Conservation (phyloP, 768 basidiomycete genomes). For the Tulasnella sp. region DNA sequence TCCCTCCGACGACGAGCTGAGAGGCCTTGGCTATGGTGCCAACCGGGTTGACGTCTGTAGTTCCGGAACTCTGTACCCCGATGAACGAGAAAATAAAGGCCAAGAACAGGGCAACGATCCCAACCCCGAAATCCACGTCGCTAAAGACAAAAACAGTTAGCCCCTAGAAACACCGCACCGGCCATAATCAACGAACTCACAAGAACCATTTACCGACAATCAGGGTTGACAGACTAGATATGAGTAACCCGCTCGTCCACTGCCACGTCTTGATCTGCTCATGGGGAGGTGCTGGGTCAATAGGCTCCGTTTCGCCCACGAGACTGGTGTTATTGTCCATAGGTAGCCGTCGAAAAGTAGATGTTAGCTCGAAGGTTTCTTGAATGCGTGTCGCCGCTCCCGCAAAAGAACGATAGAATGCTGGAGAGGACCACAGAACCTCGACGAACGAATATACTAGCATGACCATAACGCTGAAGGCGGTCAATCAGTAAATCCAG, state of each 20-base stretch:
- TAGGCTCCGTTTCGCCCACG: background rate
- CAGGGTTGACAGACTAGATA: constrained; percentile 16
- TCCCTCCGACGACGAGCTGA: constrained; percentile 21
- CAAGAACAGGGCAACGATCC: constrained; percentile 19
- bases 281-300: constrained; percentile 18
- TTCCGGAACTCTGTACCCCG: constrained; percentile 20
- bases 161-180: background rate
- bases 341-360: background rate
- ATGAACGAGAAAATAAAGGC: constrained; percentile 20
- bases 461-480: constrained; percentile 12
- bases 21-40: constrained; percentile 19
- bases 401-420: background rate
- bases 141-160: background rate
- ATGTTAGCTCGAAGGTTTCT: background rate
- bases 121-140: constrained; percentile 15
- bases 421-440: constrained; percentile 9
- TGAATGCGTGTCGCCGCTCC: background rate
- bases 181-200: background rate
- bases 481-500: background rate
- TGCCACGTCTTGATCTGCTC: constrained; percentile 19
- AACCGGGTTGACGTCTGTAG: constrained; percentile 20
- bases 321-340: background rate
- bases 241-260: constrained; percentile 15
- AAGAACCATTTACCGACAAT: constrained; percentile 16
- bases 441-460: constrained; percentile 11